These are phyloP conservation scores for Amaranthus palmeri DNA, from an alignment of 148 eudicot species.

Conservation along the genomic window DNA sequence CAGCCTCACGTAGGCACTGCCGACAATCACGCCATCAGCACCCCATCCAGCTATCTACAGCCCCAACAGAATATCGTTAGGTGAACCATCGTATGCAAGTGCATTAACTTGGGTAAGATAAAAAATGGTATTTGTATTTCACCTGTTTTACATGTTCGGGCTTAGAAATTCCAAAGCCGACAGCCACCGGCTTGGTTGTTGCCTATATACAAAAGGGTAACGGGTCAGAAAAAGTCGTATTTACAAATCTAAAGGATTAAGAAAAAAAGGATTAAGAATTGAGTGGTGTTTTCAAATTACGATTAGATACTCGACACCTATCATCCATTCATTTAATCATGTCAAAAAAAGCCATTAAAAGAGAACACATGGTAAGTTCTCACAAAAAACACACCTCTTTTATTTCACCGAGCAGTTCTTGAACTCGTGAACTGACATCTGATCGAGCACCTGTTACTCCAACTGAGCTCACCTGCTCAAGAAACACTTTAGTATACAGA, in stretches of 20 bases:
- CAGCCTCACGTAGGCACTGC: conserved; percentile 73
- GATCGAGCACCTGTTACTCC: conserved; percentile 94
- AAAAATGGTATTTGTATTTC: not conserved
- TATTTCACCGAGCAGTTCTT: conserved; percentile 59
- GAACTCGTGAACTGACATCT: conserved; percentile 61
- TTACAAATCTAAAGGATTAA: not conserved
- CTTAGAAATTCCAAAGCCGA: conserved; percentile 82
- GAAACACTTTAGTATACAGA: not conserved
- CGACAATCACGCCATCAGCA: conserved; percentile 91
- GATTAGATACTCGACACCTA: too few relatives aligned
- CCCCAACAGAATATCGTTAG: not conserved
- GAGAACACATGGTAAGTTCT: not conserved
- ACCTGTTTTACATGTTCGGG: conserved; percentile 90
- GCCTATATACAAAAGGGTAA: conserved; percentile 38
- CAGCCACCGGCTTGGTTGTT: conserved; percentile 77
- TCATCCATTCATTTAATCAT: too few relatives aligned
- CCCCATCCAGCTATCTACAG: conserved; percentile 81
- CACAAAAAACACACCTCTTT: conserved; percentile 52
- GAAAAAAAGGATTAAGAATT: too few relatives aligned
- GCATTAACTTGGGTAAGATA: not conserved
- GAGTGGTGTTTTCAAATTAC: too few relatives aligned
- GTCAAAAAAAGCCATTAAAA: not conserved
- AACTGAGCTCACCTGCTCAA: conserved; percentile 68
- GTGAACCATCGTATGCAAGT: not conserved
- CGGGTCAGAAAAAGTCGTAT: not conserved